Evolutionary conservation across 352 stramenopile genomes (phyloP).

Genomic region (Blastocystis sp.): DNA sequence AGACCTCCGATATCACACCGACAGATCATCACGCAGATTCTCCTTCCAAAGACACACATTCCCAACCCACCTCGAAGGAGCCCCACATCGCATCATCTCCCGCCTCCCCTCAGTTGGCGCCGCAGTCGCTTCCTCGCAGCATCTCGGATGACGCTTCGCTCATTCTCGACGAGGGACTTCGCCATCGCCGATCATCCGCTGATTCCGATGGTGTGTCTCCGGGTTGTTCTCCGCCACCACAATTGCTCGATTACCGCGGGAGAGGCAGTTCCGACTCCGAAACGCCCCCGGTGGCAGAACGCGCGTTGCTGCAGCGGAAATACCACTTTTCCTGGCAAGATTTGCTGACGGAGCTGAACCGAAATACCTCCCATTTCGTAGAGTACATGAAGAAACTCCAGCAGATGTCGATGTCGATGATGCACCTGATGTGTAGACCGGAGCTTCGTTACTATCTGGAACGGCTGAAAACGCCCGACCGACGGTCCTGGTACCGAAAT

Average conservation of each 20-base stretch:
- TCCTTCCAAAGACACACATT: not conserved
- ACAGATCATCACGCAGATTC: not conserved
- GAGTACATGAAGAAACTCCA: conserved; percentile 46
- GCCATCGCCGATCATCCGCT: too few relatives aligned
- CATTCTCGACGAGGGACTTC: too few relatives aligned
- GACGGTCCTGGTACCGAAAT: not conserved
- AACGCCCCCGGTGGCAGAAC: not conserved
- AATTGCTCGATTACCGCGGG: not conserved
- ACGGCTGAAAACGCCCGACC: not conserved
- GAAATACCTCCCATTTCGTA: not conserved
- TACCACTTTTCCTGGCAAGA: not conserved
- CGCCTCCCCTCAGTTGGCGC: too few relatives aligned
- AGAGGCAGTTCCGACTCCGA: not conserved
- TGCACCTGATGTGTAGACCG: not conserved
- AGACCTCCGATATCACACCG: too few relatives aligned
- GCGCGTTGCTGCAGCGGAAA: too few relatives aligned
- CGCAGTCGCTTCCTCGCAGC: too few relatives aligned
- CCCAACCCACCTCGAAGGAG: too few relatives aligned
- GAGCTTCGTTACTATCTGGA: conserved; percentile 14
- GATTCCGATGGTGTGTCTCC: not conserved
- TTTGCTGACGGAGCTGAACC: not conserved
- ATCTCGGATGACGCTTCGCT: too few relatives aligned
- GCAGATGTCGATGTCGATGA: not conserved
- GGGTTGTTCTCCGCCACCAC: not conserved
- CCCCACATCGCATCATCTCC: too few relatives aligned